Base-by-base conservation (phyloP, 2,329 filamentous ascomycete species). In the Fusarium bulbicola region DNA sequence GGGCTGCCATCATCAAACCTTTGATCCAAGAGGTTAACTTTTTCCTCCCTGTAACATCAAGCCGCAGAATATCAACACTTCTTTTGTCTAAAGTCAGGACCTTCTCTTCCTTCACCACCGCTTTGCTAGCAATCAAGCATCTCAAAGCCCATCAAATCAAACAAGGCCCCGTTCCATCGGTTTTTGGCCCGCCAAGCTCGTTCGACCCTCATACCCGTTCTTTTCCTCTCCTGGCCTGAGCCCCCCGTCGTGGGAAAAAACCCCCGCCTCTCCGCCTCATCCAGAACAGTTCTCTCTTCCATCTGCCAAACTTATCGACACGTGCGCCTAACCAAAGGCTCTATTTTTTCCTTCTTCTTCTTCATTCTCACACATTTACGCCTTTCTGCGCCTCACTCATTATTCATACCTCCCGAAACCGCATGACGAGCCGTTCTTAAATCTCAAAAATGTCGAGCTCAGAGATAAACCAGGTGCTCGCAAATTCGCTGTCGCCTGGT, bases 391-490 rank as follows among this genome's bases (percentile, higher is more conserved):
- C 59, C 68, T 75, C 68, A 54, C 62, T 68, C 66, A 53, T 69
- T 60, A 72, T 74, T 74, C 77, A 76, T 72, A 73, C 66, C 70
- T 72, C 61, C 73, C 71, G 73, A 74, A 77, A 72, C 79, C 81
- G 81, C 80, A 83, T 83, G 82, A 81, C 80, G 79, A 81, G 72
- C 77, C 78, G 74, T 68, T 70, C 72, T 62, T 69, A 76, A 78
- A 79, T 80, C 80, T 79, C 81, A 83, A 87, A 81, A 84, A 94
- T 90, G 88, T 89, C 88, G 84, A 89, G 87, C 87, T 86, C 97
- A 93, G 94, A 98, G 87, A 97, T 98, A 88, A 97, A 95, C 88
- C 92, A 95, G 87, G 95, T 99, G 87, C 93, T 99, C 88, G 91
- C 94, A 86, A 95, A 95, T 88, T 98, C 96, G 84, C 91, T 98